Evolutionary conservation across 2,329 filamentous ascomycete species (phyloP).

Genomic region (Alternaria rosae): DNA sequence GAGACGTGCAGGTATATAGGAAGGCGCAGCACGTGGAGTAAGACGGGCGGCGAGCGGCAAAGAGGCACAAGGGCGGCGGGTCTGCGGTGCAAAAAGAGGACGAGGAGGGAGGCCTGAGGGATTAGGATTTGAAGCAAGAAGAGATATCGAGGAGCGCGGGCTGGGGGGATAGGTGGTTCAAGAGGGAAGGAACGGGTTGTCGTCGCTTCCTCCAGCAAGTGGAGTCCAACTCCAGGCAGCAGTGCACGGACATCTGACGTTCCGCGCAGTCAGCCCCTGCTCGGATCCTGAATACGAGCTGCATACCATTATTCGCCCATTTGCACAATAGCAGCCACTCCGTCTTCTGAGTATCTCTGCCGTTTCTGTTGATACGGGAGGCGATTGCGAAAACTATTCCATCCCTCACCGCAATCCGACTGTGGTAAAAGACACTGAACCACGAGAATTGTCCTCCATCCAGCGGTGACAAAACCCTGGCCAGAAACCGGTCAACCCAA

Average conservation of each 20-base stretch:
- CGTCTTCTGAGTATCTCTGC: neutral
- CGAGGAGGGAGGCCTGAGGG: constrained; percentile 39
- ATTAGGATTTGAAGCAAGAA: constrained; percentile 25
- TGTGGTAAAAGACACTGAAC: neutral
- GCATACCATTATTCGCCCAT: constrained; percentile 28
- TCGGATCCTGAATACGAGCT: constrained; percentile 25
- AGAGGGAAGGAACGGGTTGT: constrained; percentile 24
- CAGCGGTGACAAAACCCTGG: constrained; percentile 10
- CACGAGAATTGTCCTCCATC: neutral
- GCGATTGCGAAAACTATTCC: neutral
- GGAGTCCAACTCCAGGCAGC: constrained; percentile 3
- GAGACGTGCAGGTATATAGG: constrained; percentile 38
- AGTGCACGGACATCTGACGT: constrained; percentile 3
- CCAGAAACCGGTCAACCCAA: constrained; percentile 29
- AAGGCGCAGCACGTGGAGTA: constrained; percentile 44
- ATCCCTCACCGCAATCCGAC: constrained; percentile 2
- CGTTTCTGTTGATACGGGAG: neutral
- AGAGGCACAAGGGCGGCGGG: constrained; percentile 34
- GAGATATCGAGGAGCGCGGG: constrained; percentile 25
- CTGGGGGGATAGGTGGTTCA: constrained; percentile 29
- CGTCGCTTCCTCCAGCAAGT: constrained; percentile 16
- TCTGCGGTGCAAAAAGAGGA: constrained; percentile 25
- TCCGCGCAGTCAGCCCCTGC: constrained; percentile 2
- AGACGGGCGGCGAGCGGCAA: constrained; percentile 40
- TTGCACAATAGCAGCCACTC: neutral